Base-by-base conservation (phyloP, 768 basidiomycete species). In the Royoungia palumana region DNA sequence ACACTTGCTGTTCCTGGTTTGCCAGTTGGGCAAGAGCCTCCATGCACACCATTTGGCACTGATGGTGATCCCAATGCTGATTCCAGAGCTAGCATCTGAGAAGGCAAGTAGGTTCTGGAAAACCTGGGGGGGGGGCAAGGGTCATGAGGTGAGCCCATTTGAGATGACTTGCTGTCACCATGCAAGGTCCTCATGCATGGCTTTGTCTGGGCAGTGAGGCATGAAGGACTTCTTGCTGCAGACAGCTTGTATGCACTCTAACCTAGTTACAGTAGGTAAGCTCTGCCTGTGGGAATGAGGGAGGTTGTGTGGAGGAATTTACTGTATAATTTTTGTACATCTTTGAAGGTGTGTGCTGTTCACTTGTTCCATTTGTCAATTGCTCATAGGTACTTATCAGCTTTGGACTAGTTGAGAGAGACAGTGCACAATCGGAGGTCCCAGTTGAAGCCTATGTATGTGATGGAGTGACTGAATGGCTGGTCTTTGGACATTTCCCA, bases 231-330 rank as follows among this genome's bases (percentile, higher is more conserved):
- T 39, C 7, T 67, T 10, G 30, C 44, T 4, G 41, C 59, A 70
- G 0, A 58, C 20, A 0, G 49, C 49, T 0, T 77, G 28, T 58
- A 76, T 69, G 50, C 59, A 14, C 46, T 78, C 72, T 20, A 79
- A 51, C 10, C 41, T 38, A 32, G 70, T 75, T 46, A n/a, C n/a
- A n/a, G n/a, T n/a, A 79, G 67, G 53, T 72, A 74, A 1, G 76
- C 70, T 0, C 70, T 60, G 9, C 64, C 68, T n/a, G 1, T 30
- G 2, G 62, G 64, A 6, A 72, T 24, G 0, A 72, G 59, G 1
- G 60, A 41, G 13, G 58, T 60, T 0, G 35, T 22, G 5, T 60
- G 58, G 0, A 58, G 35, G 0, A 60, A 24, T 14, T 60, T 60
- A 1, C 53, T 45, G 5, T 58, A 58, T 0, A 59, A n/a, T 1